These are phyloP conservation scores for Eutrema japonicum DNA, from an alignment of 345 rosid species.

Conservation along the genomic window DNA sequence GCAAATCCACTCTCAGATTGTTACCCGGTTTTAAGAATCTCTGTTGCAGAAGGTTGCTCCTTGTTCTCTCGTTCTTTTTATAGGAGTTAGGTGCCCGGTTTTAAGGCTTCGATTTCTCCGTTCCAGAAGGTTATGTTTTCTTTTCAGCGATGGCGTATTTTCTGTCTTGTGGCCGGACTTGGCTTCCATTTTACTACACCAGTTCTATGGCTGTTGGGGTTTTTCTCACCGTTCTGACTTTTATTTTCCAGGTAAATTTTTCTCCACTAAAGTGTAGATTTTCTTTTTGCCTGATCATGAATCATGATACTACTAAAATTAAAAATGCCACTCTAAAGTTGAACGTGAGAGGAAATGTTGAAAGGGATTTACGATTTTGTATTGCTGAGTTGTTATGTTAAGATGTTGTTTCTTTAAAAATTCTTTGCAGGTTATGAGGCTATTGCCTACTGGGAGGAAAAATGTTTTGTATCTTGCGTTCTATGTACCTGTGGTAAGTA, in stretches of 20 bases:
- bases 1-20: too few species aligned
- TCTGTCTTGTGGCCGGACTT: constrained; percentile 75
- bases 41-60: constrained; percentile 62
- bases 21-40: constrained; percentile 19
- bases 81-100: neutral
- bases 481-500: constrained; percentile 72
- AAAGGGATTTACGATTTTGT: neutral
- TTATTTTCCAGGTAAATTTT: constrained; percentile 79
- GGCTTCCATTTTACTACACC: constrained; percentile 96
- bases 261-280: neutral
- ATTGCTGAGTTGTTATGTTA: neutral
- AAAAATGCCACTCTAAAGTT: neutral
- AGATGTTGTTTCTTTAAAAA: neutral
- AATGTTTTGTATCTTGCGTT: constrained; percentile 64
- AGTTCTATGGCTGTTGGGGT: constrained; percentile 92
- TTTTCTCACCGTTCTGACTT: constrained; percentile 73
- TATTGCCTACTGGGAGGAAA: constrained; percentile 77
- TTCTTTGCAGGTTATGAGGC: constrained; percentile 67
- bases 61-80: neutral
- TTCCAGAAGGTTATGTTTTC: neutral
- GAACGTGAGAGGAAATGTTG: neutral
- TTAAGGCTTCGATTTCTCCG: neutral
- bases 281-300: neutral
- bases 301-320: neutral
- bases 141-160: constrained; percentile 77